Base-by-base conservation (phyloP, 169 alveolate genomes). In the Babesia divergens region DNA sequence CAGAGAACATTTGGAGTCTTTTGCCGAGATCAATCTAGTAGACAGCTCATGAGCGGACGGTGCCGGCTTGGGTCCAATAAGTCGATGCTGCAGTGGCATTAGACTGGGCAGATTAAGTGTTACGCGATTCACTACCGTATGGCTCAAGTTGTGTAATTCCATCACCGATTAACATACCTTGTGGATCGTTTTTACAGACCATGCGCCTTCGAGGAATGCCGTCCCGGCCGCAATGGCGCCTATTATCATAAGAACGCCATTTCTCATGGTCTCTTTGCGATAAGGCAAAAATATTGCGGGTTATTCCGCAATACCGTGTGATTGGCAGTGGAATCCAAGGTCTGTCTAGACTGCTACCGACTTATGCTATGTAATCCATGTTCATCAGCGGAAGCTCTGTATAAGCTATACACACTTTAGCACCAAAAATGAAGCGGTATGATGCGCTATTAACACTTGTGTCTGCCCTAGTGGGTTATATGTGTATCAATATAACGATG, bases 51-150 rank as follows among this genome's bases (percentile, higher is more conserved):
- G 24, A 6, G 40, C 8, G 8, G 56, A 9, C 0, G 18, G 40
- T n/a, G 9, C 18, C 24, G 56, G 52, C 8, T 44, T 8, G 8
- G 31, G 53, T 65, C 67, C 65, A 3, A 20, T 59, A 16, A 74
- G 69, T 28, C 42, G 14, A 64, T 74, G 84, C 84, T 74, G 52
- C 31, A 26, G 22, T 14, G n/a, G 35, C 34, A 24, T 59, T 16
- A 59, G 50, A 18, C 16, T 7, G 6, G 26, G 18, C 9, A 1
- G n/a, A 22, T 18, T 18, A 2, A 26, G 16, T 40, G 47, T 40
- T 40, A 16, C 16, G 47, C 16, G 20, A 11, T 40, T 49, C n/a
- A 22, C 13, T 32, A 1, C 2, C 4, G 49, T 42, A 16, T 1
- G 5, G 49, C 5, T 42, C 5, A 3, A 16, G 5, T 42, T 3